Evolutionary conservation across 1,139 yeast species (phyloP), one percentile per base, ranked within the genome.

Genomic region (Debaryomyces nepalensis): DNA sequence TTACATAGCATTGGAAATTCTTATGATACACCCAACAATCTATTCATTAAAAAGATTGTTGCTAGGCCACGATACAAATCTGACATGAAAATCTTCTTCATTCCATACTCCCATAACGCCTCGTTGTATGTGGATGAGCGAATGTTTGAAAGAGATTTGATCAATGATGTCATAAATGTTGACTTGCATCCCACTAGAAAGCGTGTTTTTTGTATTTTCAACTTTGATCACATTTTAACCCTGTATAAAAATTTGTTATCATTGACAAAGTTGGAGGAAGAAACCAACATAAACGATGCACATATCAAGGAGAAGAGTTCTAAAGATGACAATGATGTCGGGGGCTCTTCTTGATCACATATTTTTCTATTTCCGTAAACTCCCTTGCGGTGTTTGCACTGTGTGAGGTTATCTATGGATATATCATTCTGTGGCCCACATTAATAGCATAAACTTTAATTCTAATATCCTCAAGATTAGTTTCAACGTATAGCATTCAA

Each of bases 41-140:
- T 76, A 6, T 79, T 79, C 50, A 58, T 72, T 43, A 72, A 68
- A 51, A 73, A 62, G 45, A 66, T 74, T 12, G 66, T 76, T 26
- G 81, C 81, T 4, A 58, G 82, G 43, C 82, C 82, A 4, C 52
- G 82, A 20, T 77, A 76, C 50, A 77, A 77, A 50, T 66, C 75
- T 12, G 76, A 73, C 48, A 76, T 76, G 81, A 73, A 76, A 51
- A 71, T 69, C 37, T 61, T 70, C 49, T 48, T 77, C 14, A 60
- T 77, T 9, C 77, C 66, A 39, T 55, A 61, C 33, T 46, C 49
- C 5, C 50, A 58, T 20, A 48, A 60, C 41, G 64, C 69, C 45
- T 71, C 76, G n/a, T 51, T 79, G 20, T 79, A 79, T 49, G 68
- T 77, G 23, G 79, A 77, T 48, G 65, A 65, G 42, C 59, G 79